phyloP scores from a whole-genome alignment of 1,139 yeast species.

The Groenewaldozyma auringiensis region DNA sequence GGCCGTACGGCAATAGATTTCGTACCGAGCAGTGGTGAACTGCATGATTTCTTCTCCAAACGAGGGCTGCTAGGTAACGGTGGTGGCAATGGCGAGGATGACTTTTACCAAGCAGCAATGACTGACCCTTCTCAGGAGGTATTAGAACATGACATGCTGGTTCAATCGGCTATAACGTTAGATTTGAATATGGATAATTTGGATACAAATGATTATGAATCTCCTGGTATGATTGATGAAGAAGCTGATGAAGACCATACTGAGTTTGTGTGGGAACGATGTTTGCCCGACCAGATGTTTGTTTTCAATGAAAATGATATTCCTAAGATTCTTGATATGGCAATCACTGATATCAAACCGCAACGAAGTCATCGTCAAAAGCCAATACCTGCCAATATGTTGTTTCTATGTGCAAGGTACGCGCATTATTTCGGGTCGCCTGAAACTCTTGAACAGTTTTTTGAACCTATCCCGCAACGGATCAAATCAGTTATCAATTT shows the following conservation, averaged over 20 bases:
- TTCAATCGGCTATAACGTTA: conserved; percentile 20
- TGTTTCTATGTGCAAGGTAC: conserved; percentile 36
- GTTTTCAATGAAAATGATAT: conserved; percentile 33
- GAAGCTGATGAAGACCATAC: conserved; percentile 13
- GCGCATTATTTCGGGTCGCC: conserved; percentile 34
- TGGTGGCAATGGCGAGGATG: conserved; percentile 17
- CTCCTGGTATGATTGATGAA: conserved; percentile 8
- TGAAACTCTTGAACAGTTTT: conserved; percentile 29
- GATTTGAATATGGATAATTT: conserved; percentile 29
- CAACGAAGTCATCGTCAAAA: conserved; percentile 32
- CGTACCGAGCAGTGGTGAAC: conserved; percentile 24
- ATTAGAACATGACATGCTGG: conserved; percentile 7
- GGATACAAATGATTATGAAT: conserved; percentile 13
- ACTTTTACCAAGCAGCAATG: conserved; percentile 27
- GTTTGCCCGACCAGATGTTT: conserved; percentile 36
- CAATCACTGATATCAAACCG: conserved; percentile 33
- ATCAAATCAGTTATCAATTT: conserved; percentile 28
- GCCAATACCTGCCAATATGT: conserved; percentile 38
- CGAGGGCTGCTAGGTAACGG: conserved; percentile 21
- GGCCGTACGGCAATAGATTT: conserved; percentile 35
- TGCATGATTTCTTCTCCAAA: conserved; percentile 26
- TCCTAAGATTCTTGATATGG: conserved; percentile 33
- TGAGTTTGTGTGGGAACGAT: conserved; percentile 34
- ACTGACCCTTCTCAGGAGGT: conserved; percentile 16
- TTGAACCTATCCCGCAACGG: conserved; percentile 31